Base-by-base conservation (phyloP, 75 land plant genomes). In the Pinus albicaulis region DNA sequence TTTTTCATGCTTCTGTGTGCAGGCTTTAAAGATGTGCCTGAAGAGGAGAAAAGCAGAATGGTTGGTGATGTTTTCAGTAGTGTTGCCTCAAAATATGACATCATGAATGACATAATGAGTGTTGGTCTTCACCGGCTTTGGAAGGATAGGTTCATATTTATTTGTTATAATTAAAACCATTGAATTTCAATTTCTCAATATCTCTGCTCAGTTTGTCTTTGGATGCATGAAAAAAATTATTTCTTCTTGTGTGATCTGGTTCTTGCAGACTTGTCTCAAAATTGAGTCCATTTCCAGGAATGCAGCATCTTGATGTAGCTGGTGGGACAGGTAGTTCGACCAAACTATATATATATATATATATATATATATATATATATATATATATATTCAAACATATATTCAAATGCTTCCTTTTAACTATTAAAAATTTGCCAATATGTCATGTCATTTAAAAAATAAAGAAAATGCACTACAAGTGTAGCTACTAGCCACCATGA, bases 261-360 rank as follows among this genome's bases (percentile, higher is more conserved):
- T 74, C 55, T 68, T 57, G 65, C 87, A 96, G 99, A 77, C 74
- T 98, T 62, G 96, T 98, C 38, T 91, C 96, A 65, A 83, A 98
- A 66, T 75, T 98, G 73, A 75, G 79, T 78, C 99, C 98, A 17
- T 98, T 95, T 82, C 96, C 96, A 56, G 98, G 99, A 75, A 98
- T 98, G 98, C 94, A 98, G 83, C 99, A 98, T 88, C 93, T 98
- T 77, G 99, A 98, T 98, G 98, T 98, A 76, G 98, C 99, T 76
- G 99, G 99, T 73, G 99, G 99, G 57, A 98, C 99, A 88, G 99
- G 98, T 95, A 52, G 53, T 10, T 10, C 11, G 53, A 48, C 53
- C 12, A 10, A 48, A 10, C 53, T 48, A 44, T 6, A 31, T 2
- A 31, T 31, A 31, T 31, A 31, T 2, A 31, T 31, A 31, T 31